phyloP scores from a whole-genome alignment of 164 flowering plant species.

The Tinospora cordifolia region DNA sequence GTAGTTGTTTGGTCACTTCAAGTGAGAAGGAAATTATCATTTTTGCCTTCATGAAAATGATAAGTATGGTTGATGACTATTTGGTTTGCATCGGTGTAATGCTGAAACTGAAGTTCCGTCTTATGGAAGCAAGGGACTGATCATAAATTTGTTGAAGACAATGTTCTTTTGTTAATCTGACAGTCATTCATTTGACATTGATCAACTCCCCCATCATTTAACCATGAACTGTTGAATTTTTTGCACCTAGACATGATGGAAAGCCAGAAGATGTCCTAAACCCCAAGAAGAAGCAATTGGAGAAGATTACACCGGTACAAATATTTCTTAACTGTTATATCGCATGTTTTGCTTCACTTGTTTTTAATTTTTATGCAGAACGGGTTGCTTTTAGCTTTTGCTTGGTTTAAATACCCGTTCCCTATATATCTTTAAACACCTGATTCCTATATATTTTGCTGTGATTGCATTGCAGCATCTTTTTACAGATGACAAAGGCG shows the following conservation, averaged over 20 bases:
- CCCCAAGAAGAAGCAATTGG: conserved; percentile 96
- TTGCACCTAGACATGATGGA: conserved; percentile 59
- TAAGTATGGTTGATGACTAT: no score
- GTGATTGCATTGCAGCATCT: conserved; percentile 51
- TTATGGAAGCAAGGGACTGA: neutral
- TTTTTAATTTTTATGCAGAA: no score
- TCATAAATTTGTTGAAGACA: neutral
- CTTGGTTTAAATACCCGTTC: neutral
- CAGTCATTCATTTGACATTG: neutral
- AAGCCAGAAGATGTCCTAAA: conserved; percentile 91
- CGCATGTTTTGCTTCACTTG: neutral
- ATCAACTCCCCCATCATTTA: neutral
- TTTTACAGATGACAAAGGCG: conserved; percentile 72
- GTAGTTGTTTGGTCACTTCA: no score
- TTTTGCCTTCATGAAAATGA: no score
- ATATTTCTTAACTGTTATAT: conserved; percentile 5
- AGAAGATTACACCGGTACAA: conserved; percentile 90
- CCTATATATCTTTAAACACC: neutral
- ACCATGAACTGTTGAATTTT: conserved; percentile 5
- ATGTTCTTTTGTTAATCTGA: neutral
- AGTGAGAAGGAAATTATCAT: no score
- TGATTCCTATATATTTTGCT: neutral
- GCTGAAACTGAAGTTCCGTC: neutral
- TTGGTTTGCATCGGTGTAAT: no score
- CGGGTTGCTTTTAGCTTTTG: neutral